Percentiles rank a stretch among this genome's conserved stretches.
Conservation (phyloP, 2,329 filamentous ascomycete genomes). For the Aspergillus uvarum region DNA sequence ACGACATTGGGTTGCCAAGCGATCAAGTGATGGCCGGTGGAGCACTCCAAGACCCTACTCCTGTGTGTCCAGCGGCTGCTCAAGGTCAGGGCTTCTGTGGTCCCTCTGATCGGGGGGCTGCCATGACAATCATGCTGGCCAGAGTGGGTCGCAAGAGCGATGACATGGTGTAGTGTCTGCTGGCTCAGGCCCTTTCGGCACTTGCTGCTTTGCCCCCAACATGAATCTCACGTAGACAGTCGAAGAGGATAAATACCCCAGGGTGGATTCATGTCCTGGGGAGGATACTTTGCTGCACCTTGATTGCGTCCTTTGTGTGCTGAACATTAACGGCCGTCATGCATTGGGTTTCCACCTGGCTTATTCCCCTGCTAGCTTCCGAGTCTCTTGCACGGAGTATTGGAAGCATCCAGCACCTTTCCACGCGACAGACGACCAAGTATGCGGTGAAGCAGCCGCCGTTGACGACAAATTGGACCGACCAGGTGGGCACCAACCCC, state of each 20-base stretch:
- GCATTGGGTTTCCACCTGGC: not conserved
- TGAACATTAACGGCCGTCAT: not conserved
- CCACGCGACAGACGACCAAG: slow-evolving; percentile 13
- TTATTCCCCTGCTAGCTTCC: not conserved
- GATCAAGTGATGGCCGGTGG: not conserved
- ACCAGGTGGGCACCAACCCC: slow-evolving; percentile 48
- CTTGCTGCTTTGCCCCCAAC: not conserved
- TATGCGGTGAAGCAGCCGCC: slow-evolving; percentile 45
- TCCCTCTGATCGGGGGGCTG: not conserved
- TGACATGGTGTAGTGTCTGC: not conserved
- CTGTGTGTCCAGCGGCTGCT: not conserved
- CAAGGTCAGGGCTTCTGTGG: not conserved
- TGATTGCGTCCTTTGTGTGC: not conserved
- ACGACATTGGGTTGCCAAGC: not conserved
- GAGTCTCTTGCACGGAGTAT: not conserved
- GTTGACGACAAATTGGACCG: slow-evolving; percentile 48
- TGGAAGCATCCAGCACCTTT: not conserved
- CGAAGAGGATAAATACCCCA: not conserved
- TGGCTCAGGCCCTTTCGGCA: not conserved
- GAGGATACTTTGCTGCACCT: not conserved
- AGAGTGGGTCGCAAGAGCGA: not conserved
- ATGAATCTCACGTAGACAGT: not conserved
- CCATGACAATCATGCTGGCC: not conserved
- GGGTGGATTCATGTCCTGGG: not conserved
- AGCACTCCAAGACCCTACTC: not conserved